These are phyloP conservation scores for Tubosaeta brunneosetosa DNA, from an alignment of 768 basidiomycete genomes.

Conservation along the genomic window DNA sequence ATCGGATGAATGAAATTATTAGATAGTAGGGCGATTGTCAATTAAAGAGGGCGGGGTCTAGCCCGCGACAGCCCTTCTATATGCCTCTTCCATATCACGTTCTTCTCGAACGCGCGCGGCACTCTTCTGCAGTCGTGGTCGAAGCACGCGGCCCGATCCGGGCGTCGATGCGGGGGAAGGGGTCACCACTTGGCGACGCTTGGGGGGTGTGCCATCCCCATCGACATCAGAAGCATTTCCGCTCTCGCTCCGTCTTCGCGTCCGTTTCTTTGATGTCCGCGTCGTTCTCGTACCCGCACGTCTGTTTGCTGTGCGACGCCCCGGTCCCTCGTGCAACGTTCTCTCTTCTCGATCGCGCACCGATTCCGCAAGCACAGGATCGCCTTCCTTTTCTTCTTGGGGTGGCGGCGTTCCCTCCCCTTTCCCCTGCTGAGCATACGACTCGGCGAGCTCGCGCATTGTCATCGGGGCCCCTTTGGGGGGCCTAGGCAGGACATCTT, in stretches of 20 bases:
- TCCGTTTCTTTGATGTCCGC: constrained; percentile 23
- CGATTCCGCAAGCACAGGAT: not conserved
- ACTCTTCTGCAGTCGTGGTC: constrained; percentile 55
- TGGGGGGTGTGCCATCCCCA: constrained; percentile 20
- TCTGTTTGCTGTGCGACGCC: constrained; percentile 6
- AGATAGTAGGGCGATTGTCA: not conserved
- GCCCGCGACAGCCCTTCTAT: constrained; percentile 40
- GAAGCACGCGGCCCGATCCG: constrained; percentile 47
- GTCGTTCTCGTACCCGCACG: constrained; percentile 5
- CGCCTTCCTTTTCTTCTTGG: constrained; percentile 7
- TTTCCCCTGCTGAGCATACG: constrained; percentile 6
- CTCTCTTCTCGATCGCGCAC: constrained; percentile 5
- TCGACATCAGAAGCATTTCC: constrained; percentile 22
- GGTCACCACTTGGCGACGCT: constrained; percentile 29
- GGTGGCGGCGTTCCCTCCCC: constrained; percentile 19
- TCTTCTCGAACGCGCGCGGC: constrained; percentile 46
- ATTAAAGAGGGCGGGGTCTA: constrained; percentile 17
- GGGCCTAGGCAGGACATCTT: constrained; percentile 11
- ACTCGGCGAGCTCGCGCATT: constrained; percentile 61
- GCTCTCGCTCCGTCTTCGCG: constrained; percentile 21
- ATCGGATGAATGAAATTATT: constrained; percentile 4
- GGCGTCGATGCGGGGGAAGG: constrained; percentile 3
- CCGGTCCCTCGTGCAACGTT: constrained; percentile 3
- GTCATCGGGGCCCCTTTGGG: constrained; percentile 43
- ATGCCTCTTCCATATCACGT: constrained; percentile 46